Conservation (phyloP, 371 early-diverging fungal species). For the Aphelidium insulamus region DNA sequence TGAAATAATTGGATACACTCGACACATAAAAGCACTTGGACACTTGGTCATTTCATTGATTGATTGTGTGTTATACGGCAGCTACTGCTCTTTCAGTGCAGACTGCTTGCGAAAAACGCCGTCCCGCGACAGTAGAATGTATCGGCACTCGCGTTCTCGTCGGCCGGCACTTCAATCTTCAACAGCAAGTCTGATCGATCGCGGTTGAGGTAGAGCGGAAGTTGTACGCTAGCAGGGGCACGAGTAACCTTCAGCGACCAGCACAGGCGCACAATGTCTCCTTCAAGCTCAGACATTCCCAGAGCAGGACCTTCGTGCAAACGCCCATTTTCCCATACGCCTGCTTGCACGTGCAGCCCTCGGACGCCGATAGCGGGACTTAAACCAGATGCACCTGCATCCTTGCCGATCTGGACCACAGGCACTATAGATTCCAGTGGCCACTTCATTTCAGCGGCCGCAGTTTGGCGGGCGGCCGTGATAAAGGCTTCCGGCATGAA, state of each 20-base stretch:
- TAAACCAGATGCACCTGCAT: not conserved
- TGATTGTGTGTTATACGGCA: too few relatives aligned
- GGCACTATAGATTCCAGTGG: too few relatives aligned
- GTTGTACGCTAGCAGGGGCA: conserved; percentile 7
- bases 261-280: conserved; percentile 19
- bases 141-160: too few relatives aligned
- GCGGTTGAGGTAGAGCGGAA: conserved; percentile 68
- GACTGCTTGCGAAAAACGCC: too few relatives aligned
- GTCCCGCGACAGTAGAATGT: too few relatives aligned
- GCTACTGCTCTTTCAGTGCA: too few relatives aligned
- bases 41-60: too few relatives aligned
- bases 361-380: not conserved
- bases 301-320: too few relatives aligned
- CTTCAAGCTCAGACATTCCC: too few relatives aligned
- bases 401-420: not conserved
- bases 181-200: conserved; percentile 59
- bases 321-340: too few relatives aligned
- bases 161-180: conserved; percentile 21
- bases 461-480: conserved; percentile 73
- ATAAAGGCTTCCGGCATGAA: conserved; percentile 79
- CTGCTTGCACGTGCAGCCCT: not conserved
- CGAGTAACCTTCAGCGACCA: conserved; percentile 49
- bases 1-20: too few relatives aligned
- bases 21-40: too few relatives aligned
- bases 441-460: conserved; percentile 26